A percentile compares a stretch with the other conserved stretches of the same genome.
Conservation (phyloP, 441 rosid genomes). For the Populus hybrid region DNA sequence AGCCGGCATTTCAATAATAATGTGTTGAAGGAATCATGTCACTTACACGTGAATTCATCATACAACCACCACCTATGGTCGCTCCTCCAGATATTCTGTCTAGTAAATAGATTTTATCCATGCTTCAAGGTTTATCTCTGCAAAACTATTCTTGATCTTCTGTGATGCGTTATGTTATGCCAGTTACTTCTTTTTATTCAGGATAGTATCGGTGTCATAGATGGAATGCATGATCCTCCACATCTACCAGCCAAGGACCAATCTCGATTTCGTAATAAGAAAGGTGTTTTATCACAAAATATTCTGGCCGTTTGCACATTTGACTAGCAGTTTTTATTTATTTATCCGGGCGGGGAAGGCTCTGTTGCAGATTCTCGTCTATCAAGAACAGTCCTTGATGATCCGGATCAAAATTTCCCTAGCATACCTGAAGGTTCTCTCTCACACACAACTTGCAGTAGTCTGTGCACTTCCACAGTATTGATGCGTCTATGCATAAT, state of each 20-base stretch:
- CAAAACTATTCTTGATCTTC: slow-evolving; percentile 6
- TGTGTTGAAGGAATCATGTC: slow-evolving; percentile 76
- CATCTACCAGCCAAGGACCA: slow-evolving; percentile 76
- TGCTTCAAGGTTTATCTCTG: slow-evolving; percentile 58
- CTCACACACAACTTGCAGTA: neutral
- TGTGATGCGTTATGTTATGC: slow-evolving; percentile 3
- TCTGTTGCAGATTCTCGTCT: slow-evolving; percentile 68
- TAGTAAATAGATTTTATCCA: slow-evolving; percentile 56
- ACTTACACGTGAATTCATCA: slow-evolving; percentile 60
- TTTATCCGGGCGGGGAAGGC: slow-evolving; percentile 91
- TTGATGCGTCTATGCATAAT: neutral
- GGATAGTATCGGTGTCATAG: slow-evolving; percentile 81
- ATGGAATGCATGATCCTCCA: slow-evolving; percentile 70
- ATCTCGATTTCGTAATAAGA: slow-evolving; percentile 64
- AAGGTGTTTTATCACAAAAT: slow-evolving; percentile 64
- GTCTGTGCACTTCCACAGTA: neutral
- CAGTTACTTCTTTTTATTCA: slow-evolving; percentile 30
- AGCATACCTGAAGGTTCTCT: slow-evolving; percentile 57
- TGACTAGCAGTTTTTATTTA: slow-evolving; percentile 64
- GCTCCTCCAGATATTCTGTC: slow-evolving; percentile 44
- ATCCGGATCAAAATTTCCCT: slow-evolving; percentile 84
- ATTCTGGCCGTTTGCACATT: slow-evolving; percentile 82
- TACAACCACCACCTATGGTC: slow-evolving; percentile 39
- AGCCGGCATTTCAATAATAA: slow-evolving; percentile 80
- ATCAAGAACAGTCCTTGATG: slow-evolving; percentile 65